A percentile compares a stretch with the other conserved stretches of the same genome.
phyloP scores from a whole-genome alignment of 1,284 basidiomycete species.

The Ceratobasidium sp. region DNA sequence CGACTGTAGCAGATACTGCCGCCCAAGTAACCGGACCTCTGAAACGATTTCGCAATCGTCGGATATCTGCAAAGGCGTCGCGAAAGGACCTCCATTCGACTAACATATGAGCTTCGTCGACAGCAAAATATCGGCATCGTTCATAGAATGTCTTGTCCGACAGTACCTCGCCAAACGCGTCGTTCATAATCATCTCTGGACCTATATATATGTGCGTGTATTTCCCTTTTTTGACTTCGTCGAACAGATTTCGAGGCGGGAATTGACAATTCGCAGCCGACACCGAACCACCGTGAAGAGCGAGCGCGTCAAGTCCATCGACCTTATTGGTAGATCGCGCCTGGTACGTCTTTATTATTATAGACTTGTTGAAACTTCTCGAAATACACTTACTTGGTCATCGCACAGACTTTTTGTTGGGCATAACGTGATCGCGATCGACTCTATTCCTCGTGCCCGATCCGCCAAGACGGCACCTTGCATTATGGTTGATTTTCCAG shows the following conservation, averaged over 20 bases:
- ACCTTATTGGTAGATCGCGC: neutral
- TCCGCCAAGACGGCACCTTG: neutral
- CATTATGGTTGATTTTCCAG: neutral
- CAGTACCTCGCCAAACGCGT: neutral
- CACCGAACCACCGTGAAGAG: neutral
- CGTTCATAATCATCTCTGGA: neutral
- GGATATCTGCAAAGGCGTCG: neutral
- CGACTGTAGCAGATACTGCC: neutral
- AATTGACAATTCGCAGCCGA: neutral
- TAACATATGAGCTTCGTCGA: neutral
- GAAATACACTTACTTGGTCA: neutral
- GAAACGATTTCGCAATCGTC: constrained; percentile 9
- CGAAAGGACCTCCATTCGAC: neutral
- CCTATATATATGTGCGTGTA: neutral
- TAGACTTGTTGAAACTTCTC: neutral
- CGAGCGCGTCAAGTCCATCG: neutral
- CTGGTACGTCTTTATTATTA: neutral
- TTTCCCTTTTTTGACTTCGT: neutral
- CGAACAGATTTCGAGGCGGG: neutral
- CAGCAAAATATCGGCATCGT: neutral
- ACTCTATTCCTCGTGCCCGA: neutral
- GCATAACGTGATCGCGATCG: neutral
- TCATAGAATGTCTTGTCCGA: neutral
- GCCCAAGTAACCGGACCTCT: neutral
- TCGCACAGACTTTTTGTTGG: constrained; percentile 9